These are phyloP conservation scores for Gloeophyllum trabeum DNA, from an alignment of 768 basidiomycete species.

Conservation along the genomic window DNA sequence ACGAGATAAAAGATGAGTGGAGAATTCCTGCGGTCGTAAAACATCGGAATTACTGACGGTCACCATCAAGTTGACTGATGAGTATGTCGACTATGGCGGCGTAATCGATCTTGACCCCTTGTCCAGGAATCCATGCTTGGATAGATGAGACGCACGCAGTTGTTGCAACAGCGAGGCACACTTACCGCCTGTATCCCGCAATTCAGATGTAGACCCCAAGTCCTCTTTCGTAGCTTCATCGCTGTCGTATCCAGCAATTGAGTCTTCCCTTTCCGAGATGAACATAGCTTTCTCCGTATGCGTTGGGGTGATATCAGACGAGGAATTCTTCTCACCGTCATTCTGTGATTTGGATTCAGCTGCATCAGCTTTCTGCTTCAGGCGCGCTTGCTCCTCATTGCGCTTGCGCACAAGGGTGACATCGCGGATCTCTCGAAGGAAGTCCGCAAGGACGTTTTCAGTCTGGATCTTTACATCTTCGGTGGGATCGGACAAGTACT, in stretches of 20 bases:
- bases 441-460: conserved; percentile 80
- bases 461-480: conserved; percentile 89
- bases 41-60: conserved; percentile 43
- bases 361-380: conserved; percentile 25
- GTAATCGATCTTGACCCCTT: conserved; percentile 88
- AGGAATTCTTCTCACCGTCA: conserved; percentile 34
- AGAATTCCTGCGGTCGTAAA: conserved; percentile 2
- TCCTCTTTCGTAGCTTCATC: conserved; percentile 19
- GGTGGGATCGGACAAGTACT: conserved; percentile 91
- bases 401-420: conserved; percentile 67
- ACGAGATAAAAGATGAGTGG: conserved; percentile 2
- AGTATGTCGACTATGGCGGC: conserved; percentile 89
- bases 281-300: conserved; percentile 40
- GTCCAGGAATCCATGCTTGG: conserved; percentile 83
- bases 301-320: conserved; percentile 48
- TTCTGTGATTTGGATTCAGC: conserved; percentile 30
- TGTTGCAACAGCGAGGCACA: background rate
- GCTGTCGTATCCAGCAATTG: conserved; percentile 40
- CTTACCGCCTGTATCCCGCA: conserved; percentile 55
- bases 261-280: conserved; percentile 15
- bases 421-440: conserved; percentile 83
- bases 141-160: conserved; percentile 1
- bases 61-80: conserved; percentile 72
- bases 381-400: conserved; percentile 41
- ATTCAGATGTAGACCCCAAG: conserved; percentile 33